phyloP scores from a whole-genome alignment of 2,329 filamentous ascomycete genomes.

The Phaeosphaeria sp. region DNA sequence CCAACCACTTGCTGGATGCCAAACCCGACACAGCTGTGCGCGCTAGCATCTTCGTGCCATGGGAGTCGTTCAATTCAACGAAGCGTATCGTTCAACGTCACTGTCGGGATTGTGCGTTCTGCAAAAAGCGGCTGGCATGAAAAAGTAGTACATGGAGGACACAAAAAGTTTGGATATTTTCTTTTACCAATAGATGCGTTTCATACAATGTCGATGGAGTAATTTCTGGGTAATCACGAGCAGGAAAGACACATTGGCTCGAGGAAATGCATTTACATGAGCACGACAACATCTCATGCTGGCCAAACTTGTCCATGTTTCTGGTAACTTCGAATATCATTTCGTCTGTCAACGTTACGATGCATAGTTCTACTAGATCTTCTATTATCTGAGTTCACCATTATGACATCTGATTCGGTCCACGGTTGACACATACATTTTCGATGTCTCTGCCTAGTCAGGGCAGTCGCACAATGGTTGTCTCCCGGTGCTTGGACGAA shows the following conservation, averaged over 20 bases:
- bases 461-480: neutral
- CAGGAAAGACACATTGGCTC: no score
- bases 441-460: neutral
- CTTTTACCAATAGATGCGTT: neutral
- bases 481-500: no score
- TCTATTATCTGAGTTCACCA: neutral
- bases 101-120: slow-evolving; percentile 16
- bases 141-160: neutral
- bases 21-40: neutral
- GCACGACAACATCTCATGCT: no score
- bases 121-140: slow-evolving; percentile 3
- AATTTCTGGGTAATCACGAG: no score
- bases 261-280: no score
- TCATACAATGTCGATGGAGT: no score
- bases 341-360: no score
- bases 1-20: neutral
- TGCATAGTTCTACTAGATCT: no score
- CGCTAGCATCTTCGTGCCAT: neutral
- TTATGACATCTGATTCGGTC: no score
- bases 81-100: slow-evolving; percentile 13
- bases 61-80: slow-evolving; percentile 10
- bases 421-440: no score
- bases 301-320: no score
- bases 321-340: no score
- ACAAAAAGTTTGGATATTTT: neutral